These are phyloP conservation scores for Pichia rugopelliculosa DNA, from an alignment of 805 yeast genomes.

Conservation along the genomic window DNA sequence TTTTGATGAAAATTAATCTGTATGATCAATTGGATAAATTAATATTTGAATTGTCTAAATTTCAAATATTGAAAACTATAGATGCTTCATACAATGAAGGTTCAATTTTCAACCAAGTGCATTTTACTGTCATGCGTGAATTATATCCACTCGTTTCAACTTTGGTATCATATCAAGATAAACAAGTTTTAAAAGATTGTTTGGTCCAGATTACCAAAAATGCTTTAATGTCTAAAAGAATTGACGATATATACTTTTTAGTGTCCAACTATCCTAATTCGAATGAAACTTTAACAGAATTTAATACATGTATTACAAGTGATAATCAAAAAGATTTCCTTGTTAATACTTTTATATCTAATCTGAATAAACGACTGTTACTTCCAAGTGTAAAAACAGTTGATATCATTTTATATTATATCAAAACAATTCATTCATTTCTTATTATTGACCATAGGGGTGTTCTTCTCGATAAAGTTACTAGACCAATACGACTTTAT, in stretches of 20 bases:
- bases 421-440: constrained; percentile 65
- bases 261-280: constrained; percentile 48
- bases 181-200: constrained; percentile 7
- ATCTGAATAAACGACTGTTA: constrained; percentile 42
- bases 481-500: constrained; percentile 66
- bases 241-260: constrained; percentile 51
- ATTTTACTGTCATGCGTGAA: constrained; percentile 32
- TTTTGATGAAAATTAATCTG: constrained; percentile 15
- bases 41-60: constrained; percentile 33
- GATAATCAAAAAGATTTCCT: constrained; percentile 43
- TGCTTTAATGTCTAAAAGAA: constrained; percentile 37
- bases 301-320: constrained; percentile 43
- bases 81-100: constrained; percentile 2
- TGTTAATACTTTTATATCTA: constrained; percentile 41
- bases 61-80: constrained; percentile 24
- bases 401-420: constrained; percentile 61
- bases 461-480: constrained; percentile 68
- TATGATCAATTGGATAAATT: constrained; percentile 21
- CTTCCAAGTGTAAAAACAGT: constrained; percentile 80
- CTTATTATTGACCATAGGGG: constrained; percentile 80
- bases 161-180: constrained; percentile 5
- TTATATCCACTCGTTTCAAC: constrained; percentile 28
- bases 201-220: constrained; percentile 17
- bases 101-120: constrained; percentile 30
- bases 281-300: constrained; percentile 46